Base-by-base conservation (phyloP, 2,329 filamentous ascomycete species). In the Cyphellophora europaea region DNA sequence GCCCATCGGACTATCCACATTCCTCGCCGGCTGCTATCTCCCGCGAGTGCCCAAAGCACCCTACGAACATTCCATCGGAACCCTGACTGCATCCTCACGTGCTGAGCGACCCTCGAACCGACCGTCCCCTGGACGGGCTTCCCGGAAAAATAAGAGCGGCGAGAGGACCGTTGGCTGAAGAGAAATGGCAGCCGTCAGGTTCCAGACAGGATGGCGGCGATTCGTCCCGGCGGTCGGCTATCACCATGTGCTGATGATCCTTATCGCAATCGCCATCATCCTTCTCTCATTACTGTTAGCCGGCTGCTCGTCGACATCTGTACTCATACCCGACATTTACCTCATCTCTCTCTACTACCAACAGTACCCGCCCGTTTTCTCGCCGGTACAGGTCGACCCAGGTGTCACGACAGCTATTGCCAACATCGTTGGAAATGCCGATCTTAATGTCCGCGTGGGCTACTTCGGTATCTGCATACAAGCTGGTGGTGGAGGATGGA, bases 401-500 rank as follows among this genome's bases (percentile, higher is more conserved):
- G 84, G 82, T 39, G 82, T 91, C 40, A 81, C 85, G 44, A 77
- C 77, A 11, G 85, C 87, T 38, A 91, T 96, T 50, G 73, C 79
- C 42, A 93, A 91, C 62, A 93, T 98, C 43, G 89, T 93, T 38
- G 85, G 86, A 35, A 69, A 74, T 49, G 88, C 91, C 10, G 74
- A 77, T 40, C 69, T 98, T 32, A 86, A 93, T 59, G 87, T 91
- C 16, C 80, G 91, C 38, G 91, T 98, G 18, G 91, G 91, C 47
- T 98, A 93, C 67, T 98, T 98, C 53, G 91, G 91, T 49, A 93
- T 98, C 59, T 98, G 91, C 64, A 78, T 96, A 58, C 91, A 87
- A 62, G 79, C 85, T 1, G 86, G 94, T 56, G 83, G 82, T 40
- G 89, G 89, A 47, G 78, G 80, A 14, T 98, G 86, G 74, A 74